Evolutionary conservation across 2,329 filamentous ascomycete species (phyloP).

Genomic region (Madurella mycetomatis): DNA sequence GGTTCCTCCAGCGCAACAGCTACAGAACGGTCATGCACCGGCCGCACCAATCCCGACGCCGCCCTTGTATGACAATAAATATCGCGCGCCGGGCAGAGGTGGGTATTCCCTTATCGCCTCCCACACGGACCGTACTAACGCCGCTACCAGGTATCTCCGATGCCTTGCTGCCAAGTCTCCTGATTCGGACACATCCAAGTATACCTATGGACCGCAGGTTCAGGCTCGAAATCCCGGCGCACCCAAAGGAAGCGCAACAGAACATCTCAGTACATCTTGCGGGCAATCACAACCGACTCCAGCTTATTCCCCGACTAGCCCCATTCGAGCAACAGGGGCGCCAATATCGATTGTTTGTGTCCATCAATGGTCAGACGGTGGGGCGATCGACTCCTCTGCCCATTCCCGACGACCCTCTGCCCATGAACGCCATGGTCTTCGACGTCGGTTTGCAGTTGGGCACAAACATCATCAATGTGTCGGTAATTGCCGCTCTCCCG

Average conservation of each 20-base stretch:
- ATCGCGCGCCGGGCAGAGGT: conserved; percentile 43
- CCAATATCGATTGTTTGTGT: conserved; percentile 72
- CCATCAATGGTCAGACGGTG: conserved; percentile 63
- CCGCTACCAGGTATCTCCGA: conserved; percentile 44
- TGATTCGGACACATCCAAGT: conserved; percentile 63
- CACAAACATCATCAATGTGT: conserved; percentile 73
- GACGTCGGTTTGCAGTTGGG: conserved; percentile 68
- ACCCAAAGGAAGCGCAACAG: conserved; percentile 62
- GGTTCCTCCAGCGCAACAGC: conserved; percentile 29
- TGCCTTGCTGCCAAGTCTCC: conserved; percentile 64
- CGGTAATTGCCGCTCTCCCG: conserved; percentile 67
- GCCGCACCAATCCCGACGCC: conserved; percentile 31
- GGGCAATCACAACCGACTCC: conserved; percentile 62
- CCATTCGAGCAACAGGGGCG: conserved; percentile 57
- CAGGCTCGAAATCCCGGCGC: conserved; percentile 60
- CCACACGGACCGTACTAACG: conserved; percentile 22
- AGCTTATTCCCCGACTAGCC: conserved; percentile 64
- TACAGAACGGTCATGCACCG: conserved; percentile 32
- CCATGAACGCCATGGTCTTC: conserved; percentile 62
- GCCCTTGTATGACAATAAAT: conserved; percentile 30
- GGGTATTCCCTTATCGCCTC: conserved; percentile 7
- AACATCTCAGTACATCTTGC: conserved; percentile 69
- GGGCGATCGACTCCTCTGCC: conserved; percentile 41
- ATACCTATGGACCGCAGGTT: conserved; percentile 59
- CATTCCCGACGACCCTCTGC: conserved; percentile 50